A percentile compares a stretch with the other conserved stretches of the same genome.
Evolutionary conservation across 2,329 filamentous ascomycete genomes (phyloP).

Genomic region (Fusarium sp.): DNA sequence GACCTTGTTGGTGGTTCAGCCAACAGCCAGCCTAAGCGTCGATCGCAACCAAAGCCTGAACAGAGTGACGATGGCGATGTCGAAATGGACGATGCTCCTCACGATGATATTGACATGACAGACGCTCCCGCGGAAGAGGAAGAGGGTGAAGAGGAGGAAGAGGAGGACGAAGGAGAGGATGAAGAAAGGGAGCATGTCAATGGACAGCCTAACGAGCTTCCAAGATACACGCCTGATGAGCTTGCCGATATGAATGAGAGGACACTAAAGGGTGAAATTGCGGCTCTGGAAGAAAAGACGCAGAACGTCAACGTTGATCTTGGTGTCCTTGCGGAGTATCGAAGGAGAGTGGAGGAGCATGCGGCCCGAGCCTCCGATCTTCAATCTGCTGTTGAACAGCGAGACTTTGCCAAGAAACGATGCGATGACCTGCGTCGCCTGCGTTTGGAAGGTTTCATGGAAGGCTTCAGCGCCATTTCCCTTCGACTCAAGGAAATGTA

Average conservation of each 20-base stretch:
- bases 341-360: constrained; percentile 85
- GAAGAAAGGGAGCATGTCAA: constrained; percentile 43
- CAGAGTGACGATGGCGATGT: constrained; percentile 47
- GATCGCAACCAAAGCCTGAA: constrained; percentile 41
- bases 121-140: constrained; percentile 47
- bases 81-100: constrained; percentile 48
- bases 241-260: constrained; percentile 73
- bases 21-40: constrained; percentile 44
- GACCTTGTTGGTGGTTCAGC: constrained; percentile 65
- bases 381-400: constrained; percentile 77
- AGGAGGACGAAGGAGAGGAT: constrained; percentile 43
- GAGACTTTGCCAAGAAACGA: constrained; percentile 89
- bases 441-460: constrained; percentile 97
- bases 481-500: constrained; percentile 99
- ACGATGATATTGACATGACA: constrained; percentile 48
- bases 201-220: constrained; percentile 68
- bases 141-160: constrained; percentile 43
- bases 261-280: constrained; percentile 70
- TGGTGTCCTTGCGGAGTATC: constrained; percentile 88
- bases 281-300: constrained; percentile 73
- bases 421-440: constrained; percentile 92
- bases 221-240: constrained; percentile 80
- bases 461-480: constrained; percentile 94
- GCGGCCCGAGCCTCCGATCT: constrained; percentile 85
- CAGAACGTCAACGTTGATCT: constrained; percentile 90